A percentile compares a stretch with the other conserved stretches of the same genome.
Conservation (phyloP, 2,329 filamentous ascomycete species). For the Botrytis fragariae region DNA sequence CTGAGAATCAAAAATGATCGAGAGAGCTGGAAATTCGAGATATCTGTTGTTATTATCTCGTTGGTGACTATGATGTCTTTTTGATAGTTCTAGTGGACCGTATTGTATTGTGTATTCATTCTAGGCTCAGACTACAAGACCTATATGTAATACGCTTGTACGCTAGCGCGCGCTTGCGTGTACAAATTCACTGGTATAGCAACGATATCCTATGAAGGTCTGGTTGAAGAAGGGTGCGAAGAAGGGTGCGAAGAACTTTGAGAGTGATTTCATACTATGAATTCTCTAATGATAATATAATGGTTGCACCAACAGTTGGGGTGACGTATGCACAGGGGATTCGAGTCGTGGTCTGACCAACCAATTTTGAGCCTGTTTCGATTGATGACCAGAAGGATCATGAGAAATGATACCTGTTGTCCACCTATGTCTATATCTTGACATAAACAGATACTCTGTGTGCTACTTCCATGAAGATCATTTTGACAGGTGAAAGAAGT, state of each 20-base stretch:
- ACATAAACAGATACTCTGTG: neutral
- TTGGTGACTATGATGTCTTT: neutral
- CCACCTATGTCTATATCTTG: neutral
- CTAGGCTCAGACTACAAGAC: neutral
- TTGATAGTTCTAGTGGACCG: neutral
- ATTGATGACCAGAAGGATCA: neutral
- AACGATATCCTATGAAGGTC: neutral
- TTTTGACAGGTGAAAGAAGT: neutral
- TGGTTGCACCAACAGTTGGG: neutral
- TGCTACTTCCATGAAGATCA: neutral
- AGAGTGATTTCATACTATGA: neutral
- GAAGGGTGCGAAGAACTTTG: neutral
- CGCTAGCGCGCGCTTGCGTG: neutral
- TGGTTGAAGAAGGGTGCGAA: too few species aligned
- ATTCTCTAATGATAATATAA: neutral
- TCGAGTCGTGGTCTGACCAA: slow-evolving; percentile 2
- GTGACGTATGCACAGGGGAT: neutral
- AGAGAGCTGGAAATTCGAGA: neutral
- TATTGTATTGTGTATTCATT: neutral
- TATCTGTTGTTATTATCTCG: neutral
- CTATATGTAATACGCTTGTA: neutral
- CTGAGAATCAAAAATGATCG: neutral
- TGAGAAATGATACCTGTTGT: too few species aligned
- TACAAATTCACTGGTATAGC: neutral
- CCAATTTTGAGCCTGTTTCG: slow-evolving; percentile 4